Percentiles rank a stretch among this genome's conserved stretches.
These are phyloP conservation scores for Xylaria sp. DNA, from an alignment of 2,329 filamentous ascomycete genomes.

Conservation along the genomic window DNA sequence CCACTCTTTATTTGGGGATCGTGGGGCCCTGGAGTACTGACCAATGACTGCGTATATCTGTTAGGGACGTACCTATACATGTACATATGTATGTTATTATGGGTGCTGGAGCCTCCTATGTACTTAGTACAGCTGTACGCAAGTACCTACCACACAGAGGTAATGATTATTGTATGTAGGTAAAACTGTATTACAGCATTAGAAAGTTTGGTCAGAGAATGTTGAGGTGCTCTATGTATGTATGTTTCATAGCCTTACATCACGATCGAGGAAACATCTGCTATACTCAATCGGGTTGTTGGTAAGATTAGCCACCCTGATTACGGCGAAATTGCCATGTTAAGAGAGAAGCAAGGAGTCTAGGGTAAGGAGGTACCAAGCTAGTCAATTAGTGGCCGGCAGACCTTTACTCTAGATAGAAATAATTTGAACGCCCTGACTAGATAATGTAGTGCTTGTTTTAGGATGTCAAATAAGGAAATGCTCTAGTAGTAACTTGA, in stretches of 20 bases:
- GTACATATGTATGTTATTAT: too few species aligned
- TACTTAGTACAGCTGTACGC: too few species aligned
- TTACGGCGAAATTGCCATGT: neutral
- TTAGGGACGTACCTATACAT: neutral
- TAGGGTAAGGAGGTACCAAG: neutral
- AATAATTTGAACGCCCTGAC: too few species aligned
- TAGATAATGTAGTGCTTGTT: neutral
- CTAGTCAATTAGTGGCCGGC: constrained; percentile 3
- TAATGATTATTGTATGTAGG: neutral
- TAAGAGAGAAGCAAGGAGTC: neutral
- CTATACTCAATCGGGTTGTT: neutral
- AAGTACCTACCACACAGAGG: neutral
- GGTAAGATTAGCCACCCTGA: neutral
- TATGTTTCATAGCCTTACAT: neutral
- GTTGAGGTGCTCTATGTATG: neutral
- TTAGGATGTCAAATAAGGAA: too few species aligned
- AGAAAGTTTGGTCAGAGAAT: too few species aligned
- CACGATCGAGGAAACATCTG: neutral
- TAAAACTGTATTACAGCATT: too few species aligned
- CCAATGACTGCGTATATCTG: constrained; percentile 16
- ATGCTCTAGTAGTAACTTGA: too few species aligned
- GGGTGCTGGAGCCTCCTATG: too few species aligned
- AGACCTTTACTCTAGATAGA: neutral
- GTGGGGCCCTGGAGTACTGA: constrained; percentile 12
- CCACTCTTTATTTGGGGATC: constrained; percentile 30